Evolutionary conservation across 108 stramenopile species (phyloP).

Genomic region (Seminavis robusta): DNA sequence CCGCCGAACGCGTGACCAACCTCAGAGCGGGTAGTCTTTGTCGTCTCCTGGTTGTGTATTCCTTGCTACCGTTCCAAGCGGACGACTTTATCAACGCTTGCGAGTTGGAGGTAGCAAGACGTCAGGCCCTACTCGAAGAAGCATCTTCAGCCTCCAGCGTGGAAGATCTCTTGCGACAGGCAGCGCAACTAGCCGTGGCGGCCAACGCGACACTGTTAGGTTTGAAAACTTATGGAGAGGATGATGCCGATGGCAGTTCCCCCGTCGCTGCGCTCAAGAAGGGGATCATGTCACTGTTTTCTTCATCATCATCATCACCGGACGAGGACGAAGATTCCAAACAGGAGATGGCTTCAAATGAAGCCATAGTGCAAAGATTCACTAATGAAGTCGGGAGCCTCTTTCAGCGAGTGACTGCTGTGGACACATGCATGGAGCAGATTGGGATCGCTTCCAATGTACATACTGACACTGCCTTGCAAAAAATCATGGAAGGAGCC

Average conservation of each 20-base stretch:
- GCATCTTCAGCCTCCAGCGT: background rate
- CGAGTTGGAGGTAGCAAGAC: slow-evolving; percentile 11
- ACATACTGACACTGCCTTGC: slow-evolving; percentile 11
- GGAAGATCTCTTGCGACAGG: slow-evolving; percentile 10
- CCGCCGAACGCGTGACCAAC: background rate
- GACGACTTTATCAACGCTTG: slow-evolving; percentile 26
- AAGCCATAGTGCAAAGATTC: slow-evolving; percentile 17
- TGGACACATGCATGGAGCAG: slow-evolving; percentile 4
- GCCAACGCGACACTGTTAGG: slow-evolving; percentile 13
- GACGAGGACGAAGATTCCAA: background rate
- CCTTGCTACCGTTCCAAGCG: slow-evolving; percentile 33
- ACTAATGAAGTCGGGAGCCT: slow-evolving; percentile 10
- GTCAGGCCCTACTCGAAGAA: background rate
- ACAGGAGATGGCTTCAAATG: slow-evolving; percentile 2
- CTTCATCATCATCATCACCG: background rate
- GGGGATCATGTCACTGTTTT: slow-evolving; percentile 9
- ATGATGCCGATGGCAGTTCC: slow-evolving; percentile 5
- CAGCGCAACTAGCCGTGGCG: slow-evolving; percentile 3
- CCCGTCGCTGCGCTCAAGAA: slow-evolving; percentile 10
- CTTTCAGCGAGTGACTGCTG: background rate
- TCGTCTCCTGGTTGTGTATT: slow-evolving; percentile 23
- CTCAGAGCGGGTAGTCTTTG: background rate
- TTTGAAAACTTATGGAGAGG: background rate
- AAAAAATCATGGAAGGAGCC: slow-evolving; percentile 9
- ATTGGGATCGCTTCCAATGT: slow-evolving; percentile 1